Evolutionary conservation across 768 basidiomycete species (phyloP), one percentile per base, ranked within the genome.

Genomic region (Pisolithus tinctorius): DNA sequence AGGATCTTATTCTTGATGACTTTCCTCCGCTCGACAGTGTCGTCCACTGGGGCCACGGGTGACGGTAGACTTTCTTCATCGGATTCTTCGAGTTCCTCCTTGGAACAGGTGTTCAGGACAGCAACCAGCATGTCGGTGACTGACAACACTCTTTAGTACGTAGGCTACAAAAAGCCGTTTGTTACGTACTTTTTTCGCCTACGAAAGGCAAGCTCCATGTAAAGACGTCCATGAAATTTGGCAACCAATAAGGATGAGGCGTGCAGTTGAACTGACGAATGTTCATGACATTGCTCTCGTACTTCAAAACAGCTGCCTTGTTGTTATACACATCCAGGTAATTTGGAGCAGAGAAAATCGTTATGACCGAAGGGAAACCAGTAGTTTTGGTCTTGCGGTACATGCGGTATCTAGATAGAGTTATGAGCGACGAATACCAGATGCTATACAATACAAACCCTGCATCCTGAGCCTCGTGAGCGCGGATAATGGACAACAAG

Each of bases 211-310:
- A 69, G 74, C 87, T 90, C 96, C 96, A 99, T 0, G 96, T 97
- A 65, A 99, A 99, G 23, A 94, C 94, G 60, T 98, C 95, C 94
- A 98, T 97, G 63, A 99, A 99, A 69, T 99, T 99, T 4, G 96
- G 96, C 49, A 99, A 73, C 95, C 95, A 98, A 66, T 97, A 98
- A 7, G 86, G 86, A 61, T 96, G 94, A 11, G 94, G 93, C 1
- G 87, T 89, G 68, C 89, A 93, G 70, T 97, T 96, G 74, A 96
- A 98, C 65, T 98, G 95, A 42, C 93, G 82, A 60, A 97, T 97
- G 69, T 96, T 97, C 84, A 97, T 89, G 49, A 95, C 93, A 63
- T 99, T 99, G 67, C 90, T 93, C 72, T 98, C 96, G 63, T 98
- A 98, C 72, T 98, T 98, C 63, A 99, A 81, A 20, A 99, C 94